Base-by-base conservation (phyloP, 108 stramenopile species). In the Nannochloropsis salina region DNA sequence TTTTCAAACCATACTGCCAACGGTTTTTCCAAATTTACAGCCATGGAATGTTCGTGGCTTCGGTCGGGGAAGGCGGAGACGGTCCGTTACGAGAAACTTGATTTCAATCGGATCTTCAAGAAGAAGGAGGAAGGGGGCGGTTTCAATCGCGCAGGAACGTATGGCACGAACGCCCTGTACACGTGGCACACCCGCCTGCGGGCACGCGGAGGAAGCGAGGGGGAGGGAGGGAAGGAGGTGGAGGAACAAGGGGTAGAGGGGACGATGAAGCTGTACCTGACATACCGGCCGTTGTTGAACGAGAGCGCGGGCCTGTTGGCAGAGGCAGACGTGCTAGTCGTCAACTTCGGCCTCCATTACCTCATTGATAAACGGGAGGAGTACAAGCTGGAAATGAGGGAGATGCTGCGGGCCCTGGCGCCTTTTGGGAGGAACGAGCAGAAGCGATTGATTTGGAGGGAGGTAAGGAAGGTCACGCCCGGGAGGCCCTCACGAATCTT, bases 61-160 rank as follows among this genome's bases (percentile, higher is more conserved):
- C 61, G 61, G 61, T 74, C 61, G 61, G 61, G 61, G 20, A 74
- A 74, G n/a, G 61, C 61, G 20, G n/a, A 74, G 61, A 74, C 61
- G n/a, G 20, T 74, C 4, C 20, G 20, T 74, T 74, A 74, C 61
- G 61, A 74, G 61, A 74, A 74, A 6, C 61, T n/a, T n/a, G 61
- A 74, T 8, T 74, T 6, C 61, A 8, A 74, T n/a, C 61, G 61
- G 20, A 74, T 74, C 6, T 74, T 74, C n/a, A 15, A n/a, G n/a
- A 74, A 74, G 61, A 74, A 74, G 61, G 61, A 74, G 6, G 61
- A 74, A 15, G 61, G 61, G 4, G 61, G 61, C 2, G 61, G 61
- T n/a, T 74, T 74, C 61, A 74, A 74, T 74, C 61, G 61, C 8
- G 61, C 61, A n/a, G 61, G 61, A 6, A n/a, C 20, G 20, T 74